Conservation (phyloP, 805 yeast genomes). For the Candida rishiriensis region DNA sequence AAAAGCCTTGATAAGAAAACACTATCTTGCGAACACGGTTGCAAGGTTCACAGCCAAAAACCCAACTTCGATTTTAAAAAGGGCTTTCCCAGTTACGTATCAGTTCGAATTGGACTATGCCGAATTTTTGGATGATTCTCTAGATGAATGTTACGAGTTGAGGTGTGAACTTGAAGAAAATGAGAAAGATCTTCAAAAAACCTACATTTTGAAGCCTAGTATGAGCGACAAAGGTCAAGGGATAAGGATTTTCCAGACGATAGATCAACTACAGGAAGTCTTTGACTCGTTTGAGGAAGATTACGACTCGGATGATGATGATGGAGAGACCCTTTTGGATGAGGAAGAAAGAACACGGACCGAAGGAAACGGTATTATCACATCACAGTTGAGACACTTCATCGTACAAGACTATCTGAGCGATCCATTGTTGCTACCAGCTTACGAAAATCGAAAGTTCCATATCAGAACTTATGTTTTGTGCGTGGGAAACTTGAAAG, state of each 20-base stretch:
- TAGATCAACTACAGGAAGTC: constrained; percentile 74
- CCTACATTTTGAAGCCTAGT: constrained; percentile 92
- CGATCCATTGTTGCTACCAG: constrained; percentile 61
- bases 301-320: constrained; percentile 42
- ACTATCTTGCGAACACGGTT: constrained; percentile 82
- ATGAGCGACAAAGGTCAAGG: constrained; percentile 99
- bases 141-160: constrained; percentile 89
- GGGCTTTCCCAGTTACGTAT: constrained; percentile 69
- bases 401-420: constrained; percentile 78
- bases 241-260: constrained; percentile 71
- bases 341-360: constrained; percentile 47
- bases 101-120: constrained; percentile 91
- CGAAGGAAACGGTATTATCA: constrained; percentile 58
- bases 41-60: constrained; percentile 68
- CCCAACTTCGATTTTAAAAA: constrained; percentile 56
- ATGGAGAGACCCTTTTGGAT: too few relatives aligned
- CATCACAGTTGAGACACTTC: constrained; percentile 87
- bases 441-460: constrained; percentile 68
- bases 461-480: constrained; percentile 85
- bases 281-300: constrained; percentile 84
- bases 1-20: constrained; percentile 88
- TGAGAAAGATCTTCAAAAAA: constrained; percentile 32
- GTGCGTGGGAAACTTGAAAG: constrained; percentile 68
- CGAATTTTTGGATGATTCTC: constrained; percentile 88
- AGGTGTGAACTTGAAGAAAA: constrained; percentile 67